Conservation (phyloP, 1,139 yeast species). For the Diutina sp. region DNA sequence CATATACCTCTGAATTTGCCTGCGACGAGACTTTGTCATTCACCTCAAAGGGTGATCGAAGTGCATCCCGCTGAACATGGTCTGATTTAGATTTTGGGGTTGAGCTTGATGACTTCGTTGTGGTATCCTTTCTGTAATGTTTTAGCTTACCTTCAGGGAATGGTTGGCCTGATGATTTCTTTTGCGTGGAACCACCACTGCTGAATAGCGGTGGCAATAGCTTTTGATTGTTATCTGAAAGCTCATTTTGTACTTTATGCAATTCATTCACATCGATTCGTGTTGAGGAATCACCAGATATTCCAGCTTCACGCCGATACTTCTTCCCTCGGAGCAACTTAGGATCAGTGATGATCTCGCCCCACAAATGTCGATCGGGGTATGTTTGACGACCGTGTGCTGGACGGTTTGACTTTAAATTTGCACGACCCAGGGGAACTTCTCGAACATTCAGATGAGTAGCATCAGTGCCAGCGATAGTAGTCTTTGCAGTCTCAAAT, state of each 20-base stretch:
- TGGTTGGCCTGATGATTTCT: not conserved
- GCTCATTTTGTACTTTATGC: not conserved
- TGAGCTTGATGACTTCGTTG: not conserved
- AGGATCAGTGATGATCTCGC: not conserved
- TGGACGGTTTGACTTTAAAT: not conserved
- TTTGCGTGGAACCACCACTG: not conserved
- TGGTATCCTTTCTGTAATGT: not conserved
- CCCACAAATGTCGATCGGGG: not conserved
- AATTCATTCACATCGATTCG: not conserved
- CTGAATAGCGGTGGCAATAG: not conserved
- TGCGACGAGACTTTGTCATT: not conserved
- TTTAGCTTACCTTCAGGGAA: not conserved
- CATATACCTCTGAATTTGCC: not conserved
- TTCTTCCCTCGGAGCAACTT: not conserved
- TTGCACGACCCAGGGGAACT: not conserved
- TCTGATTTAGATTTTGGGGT: not conserved
- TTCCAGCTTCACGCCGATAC: not conserved
- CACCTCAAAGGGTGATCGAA: not conserved
- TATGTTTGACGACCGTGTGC: not conserved
- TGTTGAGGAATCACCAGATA: not conserved
- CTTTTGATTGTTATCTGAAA: not conserved
- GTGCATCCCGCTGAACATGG: not conserved
- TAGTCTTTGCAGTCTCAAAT: not conserved
- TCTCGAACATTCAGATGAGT: not conserved
- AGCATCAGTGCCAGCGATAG: not conserved